Percentiles rank a stretch among this genome's conserved stretches.
These are phyloP conservation scores for Kuraishia hungarica DNA, from an alignment of 805 yeast species.

Conservation along the genomic window DNA sequence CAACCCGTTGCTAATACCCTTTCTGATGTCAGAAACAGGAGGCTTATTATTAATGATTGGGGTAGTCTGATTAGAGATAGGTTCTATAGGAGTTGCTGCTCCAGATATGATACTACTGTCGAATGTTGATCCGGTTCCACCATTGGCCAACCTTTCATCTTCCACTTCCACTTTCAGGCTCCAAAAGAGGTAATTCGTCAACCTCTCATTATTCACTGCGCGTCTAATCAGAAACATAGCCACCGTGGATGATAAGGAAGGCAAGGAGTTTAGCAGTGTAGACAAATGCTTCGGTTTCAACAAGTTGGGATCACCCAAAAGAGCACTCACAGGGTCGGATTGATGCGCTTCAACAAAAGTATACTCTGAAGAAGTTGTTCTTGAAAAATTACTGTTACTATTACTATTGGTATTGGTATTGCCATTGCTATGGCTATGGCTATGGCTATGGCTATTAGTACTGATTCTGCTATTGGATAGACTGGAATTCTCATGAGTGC, in stretches of 20 bases:
- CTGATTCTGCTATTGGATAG: background rate
- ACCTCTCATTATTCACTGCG: conserved; percentile 50
- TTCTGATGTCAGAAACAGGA: background rate
- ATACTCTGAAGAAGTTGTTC: conserved; percentile 23
- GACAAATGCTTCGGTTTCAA: conserved; percentile 7
- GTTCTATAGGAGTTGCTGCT: background rate
- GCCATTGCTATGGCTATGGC: background rate
- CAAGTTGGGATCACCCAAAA: conserved; percentile 16
- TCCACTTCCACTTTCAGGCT: conserved; percentile 81
- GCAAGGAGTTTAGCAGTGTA: conserved; percentile 9
- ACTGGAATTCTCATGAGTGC: background rate
- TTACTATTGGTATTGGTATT: background rate
- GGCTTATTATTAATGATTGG: background rate
- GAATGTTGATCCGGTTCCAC: conserved; percentile 4
- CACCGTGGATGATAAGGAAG: conserved; percentile 41
- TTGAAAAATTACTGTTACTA: conserved; percentile 4
- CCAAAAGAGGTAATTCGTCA: conserved; percentile 90
- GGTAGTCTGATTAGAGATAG: background rate
- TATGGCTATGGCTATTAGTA: background rate
- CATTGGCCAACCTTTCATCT: conserved; percentile 31
- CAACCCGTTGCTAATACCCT: background rate
- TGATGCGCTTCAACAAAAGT: conserved; percentile 20
- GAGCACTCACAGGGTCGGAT: conserved; percentile 16
- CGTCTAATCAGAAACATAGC: conserved; percentile 70
- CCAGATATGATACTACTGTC: background rate